Conservation (phyloP, 83 land plant genomes). For the Picea abies region DNA sequence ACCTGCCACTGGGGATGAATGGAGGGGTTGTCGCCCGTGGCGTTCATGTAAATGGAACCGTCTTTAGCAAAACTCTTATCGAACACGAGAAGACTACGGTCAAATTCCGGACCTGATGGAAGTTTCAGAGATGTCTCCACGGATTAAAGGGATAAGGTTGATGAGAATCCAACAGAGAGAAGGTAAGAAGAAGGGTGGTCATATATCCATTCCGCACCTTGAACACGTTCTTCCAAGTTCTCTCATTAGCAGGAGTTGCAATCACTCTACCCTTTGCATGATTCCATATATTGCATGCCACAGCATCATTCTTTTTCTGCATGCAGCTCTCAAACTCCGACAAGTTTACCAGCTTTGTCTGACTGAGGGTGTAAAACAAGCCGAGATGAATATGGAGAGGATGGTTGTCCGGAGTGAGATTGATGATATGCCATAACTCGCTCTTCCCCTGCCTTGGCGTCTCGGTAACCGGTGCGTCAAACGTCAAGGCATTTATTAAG, state of each 20-base stretch:
- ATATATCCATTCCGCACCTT: slow-evolving; percentile 62
- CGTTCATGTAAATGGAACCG: too few relatives aligned
- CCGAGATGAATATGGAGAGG: slow-evolving; percentile 83
- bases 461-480: slow-evolving; percentile 69
- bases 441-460: slow-evolving; percentile 57
- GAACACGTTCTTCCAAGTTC: slow-evolving; percentile 92
- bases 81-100: too few relatives aligned
- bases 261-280: slow-evolving; percentile 34
- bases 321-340: slow-evolving; percentile 40
- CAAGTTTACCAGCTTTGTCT: slow-evolving; percentile 12
- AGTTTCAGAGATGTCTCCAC: too few relatives aligned
- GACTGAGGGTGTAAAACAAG: slow-evolving; percentile 7
- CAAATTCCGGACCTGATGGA: too few relatives aligned
- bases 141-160: slow-evolving; percentile 52
- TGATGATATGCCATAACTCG: slow-evolving; percentile 87
- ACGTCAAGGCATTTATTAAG: too few relatives aligned
- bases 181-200: slow-evolving; percentile 65
- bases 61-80: too few relatives aligned
- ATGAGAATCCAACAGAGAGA: slow-evolving; percentile 37
- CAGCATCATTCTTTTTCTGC: slow-evolving; percentile 40
- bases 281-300: slow-evolving; percentile 37
- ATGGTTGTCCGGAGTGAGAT: slow-evolving; percentile 83
- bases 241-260: slow-evolving; percentile 55
- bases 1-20: too few relatives aligned
- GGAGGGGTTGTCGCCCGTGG: too few relatives aligned